A percentile compares a stretch with the other conserved stretches of the same genome.
phyloP scores from a whole-genome alignment of 2,329 filamentous ascomycete genomes.

The Arachnomyces sp. region DNA sequence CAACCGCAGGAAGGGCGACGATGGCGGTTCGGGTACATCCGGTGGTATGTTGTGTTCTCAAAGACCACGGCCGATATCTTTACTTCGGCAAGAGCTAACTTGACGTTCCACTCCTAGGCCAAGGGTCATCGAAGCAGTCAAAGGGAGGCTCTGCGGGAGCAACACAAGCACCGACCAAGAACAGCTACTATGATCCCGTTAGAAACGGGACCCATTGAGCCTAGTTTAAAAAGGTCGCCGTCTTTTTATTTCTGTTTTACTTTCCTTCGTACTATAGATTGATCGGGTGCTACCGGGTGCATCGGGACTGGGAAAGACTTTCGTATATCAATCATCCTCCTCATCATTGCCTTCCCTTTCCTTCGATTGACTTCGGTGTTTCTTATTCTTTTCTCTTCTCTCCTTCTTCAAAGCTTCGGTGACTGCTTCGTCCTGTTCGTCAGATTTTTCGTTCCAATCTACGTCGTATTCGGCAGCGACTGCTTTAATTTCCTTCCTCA shows the following conservation, averaged over 20 bases:
- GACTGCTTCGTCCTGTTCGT: constrained; percentile 58
- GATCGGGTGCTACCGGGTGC: no score
- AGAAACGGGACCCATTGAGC: constrained; percentile 26
- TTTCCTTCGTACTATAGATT: no score
- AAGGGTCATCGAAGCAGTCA: constrained; percentile 16
- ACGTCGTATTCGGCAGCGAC: constrained; percentile 83
- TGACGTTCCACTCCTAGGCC: constrained; percentile 10
- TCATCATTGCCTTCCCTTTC: constrained; percentile 27
- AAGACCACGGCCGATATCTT: neutral
- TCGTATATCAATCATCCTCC: constrained; percentile 12
- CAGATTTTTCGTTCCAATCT: constrained; percentile 71
- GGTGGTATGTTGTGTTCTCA: constrained; percentile 4
- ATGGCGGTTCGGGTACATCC: constrained; percentile 12
- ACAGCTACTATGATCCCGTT: constrained; percentile 35
- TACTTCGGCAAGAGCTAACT: constrained; percentile 1
- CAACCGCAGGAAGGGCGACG: constrained; percentile 32
- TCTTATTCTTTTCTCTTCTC: constrained; percentile 31
- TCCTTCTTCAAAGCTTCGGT: constrained; percentile 46
- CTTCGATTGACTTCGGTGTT: constrained; percentile 5
- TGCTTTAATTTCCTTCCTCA: constrained; percentile 69
- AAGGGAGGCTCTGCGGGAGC: constrained; percentile 18
- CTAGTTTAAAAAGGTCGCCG: constrained; percentile 3
- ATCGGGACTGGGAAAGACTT: no score
- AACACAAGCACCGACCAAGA: constrained; percentile 18
- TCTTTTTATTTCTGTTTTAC: no score